A percentile compares a stretch with the other conserved stretches of the same genome.
Conservation (phyloP, 176 grass and related monocot species). For the Coix lacrymajobi region DNA sequence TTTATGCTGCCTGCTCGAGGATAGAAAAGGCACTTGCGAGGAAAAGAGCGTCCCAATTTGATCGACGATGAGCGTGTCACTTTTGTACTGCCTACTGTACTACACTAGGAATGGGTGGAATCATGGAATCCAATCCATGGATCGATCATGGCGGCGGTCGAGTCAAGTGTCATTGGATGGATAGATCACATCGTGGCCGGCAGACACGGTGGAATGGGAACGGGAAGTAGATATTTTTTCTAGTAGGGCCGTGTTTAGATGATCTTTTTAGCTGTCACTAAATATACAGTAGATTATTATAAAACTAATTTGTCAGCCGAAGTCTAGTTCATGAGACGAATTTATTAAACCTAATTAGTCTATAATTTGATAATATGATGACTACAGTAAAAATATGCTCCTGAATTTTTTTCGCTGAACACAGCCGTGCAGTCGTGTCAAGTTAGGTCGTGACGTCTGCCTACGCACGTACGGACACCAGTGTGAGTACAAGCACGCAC, state of each 20-base stretch:
- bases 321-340: no score
- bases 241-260: no score
- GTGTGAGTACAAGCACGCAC: no score
- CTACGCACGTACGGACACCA: not conserved
- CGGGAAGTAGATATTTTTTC: no score
- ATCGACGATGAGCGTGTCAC: not conserved
- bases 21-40: not conserved
- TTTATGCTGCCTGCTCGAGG: not conserved
- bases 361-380: no score
- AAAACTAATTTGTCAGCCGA: no score
- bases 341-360: no score
- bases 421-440: no score
- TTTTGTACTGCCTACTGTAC: not conserved
- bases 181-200: constrained; percentile 2
- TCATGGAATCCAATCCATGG: not conserved
- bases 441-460: constrained; percentile 13
- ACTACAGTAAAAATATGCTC: no score
- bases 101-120: not conserved
- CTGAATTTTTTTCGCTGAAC: no score
- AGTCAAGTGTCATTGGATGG: not conserved
- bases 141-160: not conserved
- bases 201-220: not conserved
- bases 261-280: no score
- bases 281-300: no score
- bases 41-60: not conserved